Evolutionary conservation across 805 yeast genomes (phyloP).

Genomic region (Wickerhamiella occidentalis): DNA sequence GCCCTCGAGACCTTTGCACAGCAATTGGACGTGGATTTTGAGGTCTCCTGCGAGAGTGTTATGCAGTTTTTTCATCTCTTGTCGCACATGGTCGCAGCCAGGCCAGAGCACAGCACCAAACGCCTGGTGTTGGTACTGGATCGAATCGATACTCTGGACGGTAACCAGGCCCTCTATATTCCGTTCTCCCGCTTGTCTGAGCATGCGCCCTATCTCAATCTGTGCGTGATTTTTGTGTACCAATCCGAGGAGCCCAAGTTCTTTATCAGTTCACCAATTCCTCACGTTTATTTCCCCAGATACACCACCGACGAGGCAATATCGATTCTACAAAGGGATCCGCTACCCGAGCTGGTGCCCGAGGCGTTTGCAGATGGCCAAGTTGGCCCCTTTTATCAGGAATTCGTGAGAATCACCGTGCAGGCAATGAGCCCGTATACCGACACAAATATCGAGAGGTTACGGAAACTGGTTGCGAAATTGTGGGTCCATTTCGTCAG

Average conservation of each 20-base stretch:
- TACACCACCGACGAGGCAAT: slow-evolving; percentile 32
- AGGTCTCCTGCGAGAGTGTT: slow-evolving; percentile 32
- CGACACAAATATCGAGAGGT: slow-evolving; percentile 32
- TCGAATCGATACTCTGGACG: slow-evolving; percentile 38
- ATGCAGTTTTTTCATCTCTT: slow-evolving; percentile 33
- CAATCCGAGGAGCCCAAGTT: slow-evolving; percentile 35
- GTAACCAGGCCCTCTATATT: slow-evolving; percentile 32
- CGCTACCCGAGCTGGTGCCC: not conserved
- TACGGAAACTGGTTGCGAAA: slow-evolving; percentile 20
- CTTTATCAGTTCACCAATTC: slow-evolving; percentile 33
- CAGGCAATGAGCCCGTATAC: slow-evolving; percentile 35
- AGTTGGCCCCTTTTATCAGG: slow-evolving; percentile 12
- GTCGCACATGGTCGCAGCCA: slow-evolving; percentile 27
- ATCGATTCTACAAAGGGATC: slow-evolving; percentile 26
- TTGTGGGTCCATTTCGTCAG: slow-evolving; percentile 28
- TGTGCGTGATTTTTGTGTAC: slow-evolving; percentile 34
- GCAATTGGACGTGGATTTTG: slow-evolving; percentile 23
- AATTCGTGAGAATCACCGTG: slow-evolving; percentile 34
- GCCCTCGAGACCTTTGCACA: slow-evolving; percentile 32
- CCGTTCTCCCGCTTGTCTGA: slow-evolving; percentile 35
- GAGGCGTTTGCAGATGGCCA: not conserved
- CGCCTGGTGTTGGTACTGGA: slow-evolving; percentile 41
- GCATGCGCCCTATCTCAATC: slow-evolving; percentile 29
- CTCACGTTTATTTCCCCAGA: slow-evolving; percentile 35
- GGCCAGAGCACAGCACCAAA: slow-evolving; percentile 23